Evolutionary conservation across 2,329 filamentous ascomycete species (phyloP).

Genomic region (Magnaporthiopsis rhizophila): DNA sequence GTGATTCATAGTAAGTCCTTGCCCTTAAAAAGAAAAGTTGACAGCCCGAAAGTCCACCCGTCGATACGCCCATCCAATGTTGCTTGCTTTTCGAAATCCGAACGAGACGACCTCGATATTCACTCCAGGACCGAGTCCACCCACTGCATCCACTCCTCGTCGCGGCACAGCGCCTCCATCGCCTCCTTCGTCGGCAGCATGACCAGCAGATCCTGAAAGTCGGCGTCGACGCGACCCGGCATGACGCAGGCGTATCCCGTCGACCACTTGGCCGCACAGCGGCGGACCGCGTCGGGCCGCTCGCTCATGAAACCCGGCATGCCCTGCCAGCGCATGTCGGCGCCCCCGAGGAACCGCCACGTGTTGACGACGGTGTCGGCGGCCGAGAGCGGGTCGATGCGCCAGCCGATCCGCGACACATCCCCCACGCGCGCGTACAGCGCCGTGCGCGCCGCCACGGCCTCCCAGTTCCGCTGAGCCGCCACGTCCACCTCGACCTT

Average conservation of each 20-base stretch:
- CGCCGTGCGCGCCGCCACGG: background rate
- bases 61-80: background rate
- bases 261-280: background rate
- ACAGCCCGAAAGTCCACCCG: background rate
- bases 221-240: background rate
- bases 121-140: background rate
- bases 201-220: background rate
- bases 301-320: background rate
- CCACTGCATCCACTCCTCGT: slow-evolving; percentile 5
- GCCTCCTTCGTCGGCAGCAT: slow-evolving; percentile 1
- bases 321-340: background rate
- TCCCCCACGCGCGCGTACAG: background rate
- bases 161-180: background rate
- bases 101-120: background rate
- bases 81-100: background rate
- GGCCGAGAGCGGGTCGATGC: background rate
- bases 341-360: background rate
- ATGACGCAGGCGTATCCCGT: background rate
- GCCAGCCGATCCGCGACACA: background rate
- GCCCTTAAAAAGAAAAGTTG: background rate
- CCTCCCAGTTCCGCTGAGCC: background rate
- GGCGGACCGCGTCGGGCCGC: slow-evolving; percentile 4
- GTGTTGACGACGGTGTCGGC: background rate
- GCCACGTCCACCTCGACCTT: background rate
- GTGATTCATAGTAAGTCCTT: too few species aligned